Evolutionary conservation across 192 early-diverging fungal species (phyloP).

Genomic region (Backusella luteola): DNA sequence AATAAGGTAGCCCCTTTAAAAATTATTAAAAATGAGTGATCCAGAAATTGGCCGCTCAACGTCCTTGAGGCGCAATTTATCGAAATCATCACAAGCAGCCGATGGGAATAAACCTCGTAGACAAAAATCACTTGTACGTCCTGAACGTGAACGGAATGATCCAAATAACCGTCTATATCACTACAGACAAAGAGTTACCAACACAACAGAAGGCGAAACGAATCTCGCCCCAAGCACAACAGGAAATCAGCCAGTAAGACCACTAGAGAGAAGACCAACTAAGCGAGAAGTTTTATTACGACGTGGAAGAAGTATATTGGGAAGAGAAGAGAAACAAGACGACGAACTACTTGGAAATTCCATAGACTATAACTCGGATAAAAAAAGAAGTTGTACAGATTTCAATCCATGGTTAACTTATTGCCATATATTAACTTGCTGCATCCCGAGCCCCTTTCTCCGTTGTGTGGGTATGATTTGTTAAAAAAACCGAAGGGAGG

Average conservation of each 20-base stretch:
- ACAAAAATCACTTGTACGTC: conserved; percentile 67
- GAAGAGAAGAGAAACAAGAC: conserved; percentile 26
- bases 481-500: background rate
- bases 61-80: conserved; percentile 58
- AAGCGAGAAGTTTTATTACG: conserved; percentile 22
- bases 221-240: conserved; percentile 34
- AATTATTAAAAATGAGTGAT: background rate
- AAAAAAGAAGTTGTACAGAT: background rate
- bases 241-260: conserved; percentile 39
- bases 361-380: conserved; percentile 3
- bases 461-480: conserved; percentile 24
- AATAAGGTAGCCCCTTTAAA: background rate
- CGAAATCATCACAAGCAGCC: conserved; percentile 45
- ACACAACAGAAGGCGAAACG: conserved; percentile 48
- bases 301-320: conserved; percentile 38
- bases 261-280: conserved; percentile 11
- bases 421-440: conserved; percentile 28
- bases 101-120: conserved; percentile 25
- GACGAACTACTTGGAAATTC: conserved; percentile 7
- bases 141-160: conserved; percentile 60
- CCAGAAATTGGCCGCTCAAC: conserved; percentile 12
- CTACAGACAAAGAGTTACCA: conserved; percentile 34
- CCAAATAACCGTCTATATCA: conserved; percentile 49
- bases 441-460: conserved; percentile 22
- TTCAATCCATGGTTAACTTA: conserved; percentile 28